A percentile compares a stretch with the other conserved stretches of the same genome.
Conservation (phyloP, 805 yeast genomes). For the Dipodascus albidus region DNA sequence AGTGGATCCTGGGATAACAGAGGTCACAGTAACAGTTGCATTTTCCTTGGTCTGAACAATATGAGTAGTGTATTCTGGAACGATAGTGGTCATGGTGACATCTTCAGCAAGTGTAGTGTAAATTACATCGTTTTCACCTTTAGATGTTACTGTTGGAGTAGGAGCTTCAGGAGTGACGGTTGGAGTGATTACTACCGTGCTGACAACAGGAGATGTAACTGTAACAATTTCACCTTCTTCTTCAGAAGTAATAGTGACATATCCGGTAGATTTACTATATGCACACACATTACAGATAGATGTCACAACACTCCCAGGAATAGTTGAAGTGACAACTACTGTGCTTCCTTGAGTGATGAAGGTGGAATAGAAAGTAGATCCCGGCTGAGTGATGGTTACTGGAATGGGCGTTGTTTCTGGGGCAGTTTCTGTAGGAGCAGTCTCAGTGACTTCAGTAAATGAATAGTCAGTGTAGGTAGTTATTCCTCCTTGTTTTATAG, state of each 20-base stretch:
- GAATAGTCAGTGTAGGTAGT: neutral
- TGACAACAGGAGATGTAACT: neutral
- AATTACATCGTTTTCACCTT: neutral
- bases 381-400: neutral
- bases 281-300: neutral
- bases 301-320: neutral
- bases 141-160: neutral
- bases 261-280: neutral
- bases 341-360: neutral
- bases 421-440: neutral
- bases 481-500: neutral
- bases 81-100: neutral
- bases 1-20: neutral
- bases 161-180: conserved; percentile 1
- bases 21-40: conserved; percentile 1
- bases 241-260: neutral
- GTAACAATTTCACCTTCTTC: neutral
- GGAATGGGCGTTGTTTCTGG: neutral
- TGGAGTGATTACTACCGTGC: neutral
- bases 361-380: neutral
- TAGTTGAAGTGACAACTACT: neutral
- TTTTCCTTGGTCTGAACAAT: neutral
- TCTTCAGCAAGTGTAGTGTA: neutral
- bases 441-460: neutral
- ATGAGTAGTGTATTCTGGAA: neutral